Evolutionary conservation across 345 rosid species (phyloP), one percentile per base, ranked within the genome.

Genomic region (Gossypium herbaceum): DNA sequence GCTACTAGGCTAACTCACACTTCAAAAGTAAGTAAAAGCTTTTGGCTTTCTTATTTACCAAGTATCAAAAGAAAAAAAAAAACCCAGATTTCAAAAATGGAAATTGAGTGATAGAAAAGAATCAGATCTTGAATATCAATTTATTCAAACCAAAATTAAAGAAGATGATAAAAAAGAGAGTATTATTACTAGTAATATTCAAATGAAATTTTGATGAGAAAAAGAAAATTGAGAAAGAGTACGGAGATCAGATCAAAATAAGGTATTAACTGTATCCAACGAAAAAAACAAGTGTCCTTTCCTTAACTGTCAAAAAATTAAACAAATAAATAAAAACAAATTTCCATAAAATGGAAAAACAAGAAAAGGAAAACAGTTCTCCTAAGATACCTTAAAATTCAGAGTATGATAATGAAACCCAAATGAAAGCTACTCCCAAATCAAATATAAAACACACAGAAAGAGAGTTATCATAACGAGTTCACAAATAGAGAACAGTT

Each of bases 221-320:
- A 29, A 69, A 24, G 43, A 47, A 74, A 78, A 13, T 47, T 27
- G 61, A 77, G 51, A 64, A 50, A 73, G 39, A 13, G 56, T 34
- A 68, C 54, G 67, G 15, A 68, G 70, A 29, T 72, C 64, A 51
- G 73, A 74, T 60, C 80, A 54, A 70, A 78, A 58, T 50, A 4
- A 63, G 72, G 16, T 29, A 59, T 68, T 77, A 69, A 68, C 25
- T 59, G 67, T 61, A 71, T 78, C 71, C 59, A 74, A 77, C 74
- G 75, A 81, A 75, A 69, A 62, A 75, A 69, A n/a, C 69, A 41
- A 41, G 27, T 34, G 83, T 68, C 66, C 58, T 76, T 76, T 59
- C 17, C 77, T 59, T 29, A 63, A 72, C 73, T 15, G 34, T 44
- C 67, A 27, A 5, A 71, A 47, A 52, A 34, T 1, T 9, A 8